Percentiles rank a stretch among this genome's conserved stretches.
Evolutionary conservation across 495 filamentous ascomycete genomes (phyloP).

Genomic region (Oleoguttula mirabilis): DNA sequence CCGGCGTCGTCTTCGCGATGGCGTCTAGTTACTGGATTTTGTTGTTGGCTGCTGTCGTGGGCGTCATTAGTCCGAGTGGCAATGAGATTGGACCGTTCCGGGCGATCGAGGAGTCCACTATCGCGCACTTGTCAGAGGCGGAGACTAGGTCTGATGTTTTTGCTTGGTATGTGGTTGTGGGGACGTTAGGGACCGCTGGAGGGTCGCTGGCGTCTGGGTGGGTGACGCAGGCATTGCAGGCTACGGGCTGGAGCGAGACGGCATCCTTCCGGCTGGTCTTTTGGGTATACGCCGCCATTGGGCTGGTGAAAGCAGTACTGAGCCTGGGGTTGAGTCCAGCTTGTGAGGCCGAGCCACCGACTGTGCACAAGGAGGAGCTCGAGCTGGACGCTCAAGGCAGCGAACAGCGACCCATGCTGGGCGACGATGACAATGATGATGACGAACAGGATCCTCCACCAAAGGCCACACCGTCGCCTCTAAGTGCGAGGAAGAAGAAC

Average conservation of each 20-base stretch:
- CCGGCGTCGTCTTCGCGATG: slow-evolving; percentile 56
- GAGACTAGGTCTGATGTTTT: slow-evolving; percentile 57
- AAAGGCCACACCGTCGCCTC: no score
- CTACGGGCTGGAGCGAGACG: slow-evolving; percentile 42
- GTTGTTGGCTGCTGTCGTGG: slow-evolving; percentile 59
- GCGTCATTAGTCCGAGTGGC: slow-evolving; percentile 68
- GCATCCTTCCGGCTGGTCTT: slow-evolving; percentile 57
- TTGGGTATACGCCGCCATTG: slow-evolving; percentile 56
- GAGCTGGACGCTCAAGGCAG: no score
- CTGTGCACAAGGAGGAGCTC: background rate
- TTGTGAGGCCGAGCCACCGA: slow-evolving; percentile 40
- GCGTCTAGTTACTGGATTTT: slow-evolving; percentile 61
- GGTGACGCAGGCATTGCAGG: slow-evolving; percentile 41
- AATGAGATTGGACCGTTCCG: slow-evolving; percentile 46
- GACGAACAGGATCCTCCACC: background rate
- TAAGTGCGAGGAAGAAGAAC: slow-evolving; percentile 2
- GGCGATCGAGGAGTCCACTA: slow-evolving; percentile 74
- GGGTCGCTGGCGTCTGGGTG: slow-evolving; percentile 58
- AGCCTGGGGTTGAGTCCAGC: slow-evolving; percentile 44
- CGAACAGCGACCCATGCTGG: slow-evolving; percentile 37
- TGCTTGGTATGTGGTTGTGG: slow-evolving; percentile 68
- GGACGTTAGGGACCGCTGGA: slow-evolving; percentile 49
- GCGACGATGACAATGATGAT: slow-evolving; percentile 20
- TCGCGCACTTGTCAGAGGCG: slow-evolving; percentile 57
- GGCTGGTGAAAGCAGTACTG: slow-evolving; percentile 54